These are phyloP conservation scores for Silybum marianum DNA, from an alignment of 129 eudicot species.

Conservation along the genomic window DNA sequence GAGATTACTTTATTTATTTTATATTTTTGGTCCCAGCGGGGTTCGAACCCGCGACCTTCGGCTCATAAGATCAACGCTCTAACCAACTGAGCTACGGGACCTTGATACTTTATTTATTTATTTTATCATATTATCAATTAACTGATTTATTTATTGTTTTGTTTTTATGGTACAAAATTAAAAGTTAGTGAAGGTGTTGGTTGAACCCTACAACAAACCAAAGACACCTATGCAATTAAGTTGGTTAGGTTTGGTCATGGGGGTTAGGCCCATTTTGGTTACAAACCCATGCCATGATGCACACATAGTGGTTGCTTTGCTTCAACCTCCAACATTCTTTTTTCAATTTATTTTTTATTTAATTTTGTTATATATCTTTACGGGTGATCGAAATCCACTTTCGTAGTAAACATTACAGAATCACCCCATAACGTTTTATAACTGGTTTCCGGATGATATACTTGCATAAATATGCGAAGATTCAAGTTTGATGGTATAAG, in stretches of 20 bases:
- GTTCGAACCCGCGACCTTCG: slow-evolving; percentile 99
- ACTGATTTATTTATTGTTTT: not conserved
- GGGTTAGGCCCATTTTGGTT: slow-evolving; percentile 37
- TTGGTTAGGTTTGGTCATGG: slow-evolving; percentile 33
- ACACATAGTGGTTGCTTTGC: slow-evolving; percentile 31
- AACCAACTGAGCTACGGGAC: slow-evolving; percentile 99
- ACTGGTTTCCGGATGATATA: not conserved
- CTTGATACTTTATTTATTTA: not conserved
- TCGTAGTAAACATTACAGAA: not conserved
- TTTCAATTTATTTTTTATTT: not conserved
- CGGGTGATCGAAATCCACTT: not conserved
- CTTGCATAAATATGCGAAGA: not conserved
- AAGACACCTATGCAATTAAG: slow-evolving; percentile 28
- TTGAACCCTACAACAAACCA: slow-evolving; percentile 40
- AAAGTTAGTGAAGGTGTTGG: slow-evolving; percentile 30
- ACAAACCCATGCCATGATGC: slow-evolving; percentile 36
- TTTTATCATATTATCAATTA: not conserved
- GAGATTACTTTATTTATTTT: not conserved
- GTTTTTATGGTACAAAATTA: not conserved
- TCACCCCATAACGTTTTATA: not conserved
- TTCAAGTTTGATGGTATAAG: not conserved
- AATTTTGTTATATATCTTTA: not conserved
- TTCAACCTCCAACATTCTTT: slow-evolving; percentile 27
- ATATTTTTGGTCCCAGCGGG: slow-evolving; percentile 91
- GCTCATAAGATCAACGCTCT: slow-evolving; percentile 99